A percentile compares a stretch with the other conserved stretches of the same genome.
phyloP scores from a whole-genome alignment of 106 monocot species.

The Dendrobium huoshanense region DNA sequence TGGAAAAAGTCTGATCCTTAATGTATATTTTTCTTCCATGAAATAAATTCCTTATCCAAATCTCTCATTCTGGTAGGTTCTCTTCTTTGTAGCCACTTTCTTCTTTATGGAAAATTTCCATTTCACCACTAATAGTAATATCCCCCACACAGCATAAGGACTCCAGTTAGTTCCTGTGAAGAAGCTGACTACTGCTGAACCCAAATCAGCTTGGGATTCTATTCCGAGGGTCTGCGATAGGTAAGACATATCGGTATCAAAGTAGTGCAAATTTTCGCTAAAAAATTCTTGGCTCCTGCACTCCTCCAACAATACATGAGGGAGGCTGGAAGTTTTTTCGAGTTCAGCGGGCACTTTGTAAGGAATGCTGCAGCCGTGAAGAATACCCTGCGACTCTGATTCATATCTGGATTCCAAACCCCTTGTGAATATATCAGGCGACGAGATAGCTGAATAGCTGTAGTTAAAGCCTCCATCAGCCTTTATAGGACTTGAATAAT shows the following conservation, averaged over 20 bases:
- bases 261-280: constrained; percentile 15
- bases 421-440: constrained; percentile 24
- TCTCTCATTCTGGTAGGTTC: background rate
- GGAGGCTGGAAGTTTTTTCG: constrained; percentile 10
- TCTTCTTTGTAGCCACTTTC: constrained; percentile 44
- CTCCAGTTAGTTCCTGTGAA: constrained; percentile 17
- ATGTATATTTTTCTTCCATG: too few species aligned
- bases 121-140: constrained; percentile 39
- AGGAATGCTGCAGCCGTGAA: constrained; percentile 1
- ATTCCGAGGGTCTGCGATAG: constrained; percentile 8
- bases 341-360: background rate
- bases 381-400: background rate
- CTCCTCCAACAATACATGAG: constrained; percentile 29
- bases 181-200: constrained; percentile 31
- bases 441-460: constrained; percentile 14
- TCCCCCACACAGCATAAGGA: constrained; percentile 37
- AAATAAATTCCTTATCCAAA: too few species aligned
- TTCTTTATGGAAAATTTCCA: constrained; percentile 64
- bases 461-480: constrained; percentile 17
- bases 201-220: constrained; percentile 48
- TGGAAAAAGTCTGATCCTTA: background rate
- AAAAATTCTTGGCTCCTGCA: constrained; percentile 13
- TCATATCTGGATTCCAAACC: constrained; percentile 16
- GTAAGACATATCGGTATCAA: constrained; percentile 22
- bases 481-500: constrained; percentile 15